Conservation (phyloP, 2,329 filamentous ascomycete species). For the Clarireedia monteithiana region DNA sequence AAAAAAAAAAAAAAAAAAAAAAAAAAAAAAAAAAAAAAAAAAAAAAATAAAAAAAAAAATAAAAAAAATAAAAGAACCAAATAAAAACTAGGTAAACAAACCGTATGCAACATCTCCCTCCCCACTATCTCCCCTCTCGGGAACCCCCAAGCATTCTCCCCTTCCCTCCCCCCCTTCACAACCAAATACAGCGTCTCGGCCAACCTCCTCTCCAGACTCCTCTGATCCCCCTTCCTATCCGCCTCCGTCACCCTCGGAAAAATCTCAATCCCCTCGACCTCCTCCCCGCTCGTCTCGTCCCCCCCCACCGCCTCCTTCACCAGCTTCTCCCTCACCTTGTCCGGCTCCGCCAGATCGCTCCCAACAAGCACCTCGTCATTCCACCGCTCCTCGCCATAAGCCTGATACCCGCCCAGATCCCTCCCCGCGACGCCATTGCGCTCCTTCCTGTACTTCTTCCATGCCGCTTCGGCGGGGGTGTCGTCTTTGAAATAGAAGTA, state of each 20-base stretch:
- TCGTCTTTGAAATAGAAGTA: constrained; percentile 94
- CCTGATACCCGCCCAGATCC: constrained; percentile 80
- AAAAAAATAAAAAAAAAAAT: too few species aligned
- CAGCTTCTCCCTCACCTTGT: constrained; percentile 55
- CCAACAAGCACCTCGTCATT: constrained; percentile 84
- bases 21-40: too few species aligned
- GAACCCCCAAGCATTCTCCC: constrained; percentile 62
- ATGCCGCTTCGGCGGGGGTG: constrained; percentile 77
- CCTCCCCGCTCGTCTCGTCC: constrained; percentile 39
- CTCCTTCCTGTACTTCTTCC: constrained; percentile 76
- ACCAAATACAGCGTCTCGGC: constrained; percentile 82
- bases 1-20: not conserved
- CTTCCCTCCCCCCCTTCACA: constrained; percentile 52
- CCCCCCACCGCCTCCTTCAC: constrained; percentile 33
- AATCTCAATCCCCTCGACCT: constrained; percentile 45
- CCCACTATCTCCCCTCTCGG: constrained; percentile 62
- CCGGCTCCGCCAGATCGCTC: constrained; percentile 35
- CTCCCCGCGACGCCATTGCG: constrained; percentile 66
- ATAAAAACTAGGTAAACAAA: constrained; percentile 38
- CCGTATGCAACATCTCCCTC: constrained; percentile 74
- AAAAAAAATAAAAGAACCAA: too few species aligned
- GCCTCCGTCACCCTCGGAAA: constrained; percentile 55
- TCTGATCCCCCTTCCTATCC: constrained; percentile 65
- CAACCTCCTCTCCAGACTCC: constrained; percentile 70
- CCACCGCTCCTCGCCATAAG: constrained; percentile 67